A percentile compares a stretch with the other conserved stretches of the same genome.
phyloP scores from a whole-genome alignment of 768 basidiomycete genomes.

The Termitomyces sp. region DNA sequence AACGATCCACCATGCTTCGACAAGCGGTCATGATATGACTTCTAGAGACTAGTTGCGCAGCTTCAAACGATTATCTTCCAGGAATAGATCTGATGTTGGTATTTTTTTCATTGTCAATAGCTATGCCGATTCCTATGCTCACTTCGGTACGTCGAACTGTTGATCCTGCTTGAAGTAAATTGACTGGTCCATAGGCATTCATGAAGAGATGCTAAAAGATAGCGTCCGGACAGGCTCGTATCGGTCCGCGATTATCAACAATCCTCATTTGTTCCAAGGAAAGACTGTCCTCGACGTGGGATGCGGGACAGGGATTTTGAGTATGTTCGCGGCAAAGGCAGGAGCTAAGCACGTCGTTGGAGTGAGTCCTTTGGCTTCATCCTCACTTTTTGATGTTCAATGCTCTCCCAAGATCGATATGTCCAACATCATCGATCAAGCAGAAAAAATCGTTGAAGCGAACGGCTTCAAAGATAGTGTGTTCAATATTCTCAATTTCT shows the following conservation, averaged over 20 bases:
- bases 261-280: conserved; percentile 91
- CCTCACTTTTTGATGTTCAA: conserved; percentile 5
- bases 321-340: conserved; percentile 97
- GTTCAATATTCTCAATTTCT: conserved; percentile 20
- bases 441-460: conserved; percentile 91
- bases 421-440: conserved; percentile 99
- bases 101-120: conserved; percentile 40
- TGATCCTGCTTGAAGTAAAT: not conserved
- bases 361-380: conserved; percentile 37
- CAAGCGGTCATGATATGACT: conserved; percentile 54
- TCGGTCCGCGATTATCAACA: conserved; percentile 91
- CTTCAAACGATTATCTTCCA: conserved; percentile 21
- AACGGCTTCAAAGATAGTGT: conserved; percentile 95
- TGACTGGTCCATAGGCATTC: conserved; percentile 63
- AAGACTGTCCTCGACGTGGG: conserved; percentile 98
- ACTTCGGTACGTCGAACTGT: conserved; percentile 61
- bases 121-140: conserved; percentile 95
- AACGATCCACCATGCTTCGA: conserved; percentile 17
- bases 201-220: conserved; percentile 99
- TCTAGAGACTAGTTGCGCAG: conserved; percentile 82
- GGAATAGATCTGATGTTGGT: conserved; percentile 30
- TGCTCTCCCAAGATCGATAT: conserved; percentile 79
- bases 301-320: conserved; percentile 96
- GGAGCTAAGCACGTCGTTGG: conserved; percentile 93
- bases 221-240: conserved; percentile 92